Conservation (phyloP, 495 filamentous ascomycete genomes). For the Daldinia vernicosa region DNA sequence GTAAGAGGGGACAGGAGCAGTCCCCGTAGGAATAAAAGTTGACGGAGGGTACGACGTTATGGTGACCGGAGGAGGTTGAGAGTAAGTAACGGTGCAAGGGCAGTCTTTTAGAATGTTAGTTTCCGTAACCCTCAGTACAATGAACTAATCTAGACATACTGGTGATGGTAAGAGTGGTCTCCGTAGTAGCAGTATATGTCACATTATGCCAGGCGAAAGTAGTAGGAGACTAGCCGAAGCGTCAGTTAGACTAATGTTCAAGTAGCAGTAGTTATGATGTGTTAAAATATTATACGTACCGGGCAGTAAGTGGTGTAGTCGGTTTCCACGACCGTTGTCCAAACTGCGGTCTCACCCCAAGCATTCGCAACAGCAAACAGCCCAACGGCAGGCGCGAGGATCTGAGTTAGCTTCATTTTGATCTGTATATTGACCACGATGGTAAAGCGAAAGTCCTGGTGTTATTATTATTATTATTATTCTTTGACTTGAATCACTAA, state of each 20-base stretch:
- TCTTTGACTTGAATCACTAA: constrained; percentile 27
- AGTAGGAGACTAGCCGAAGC: constrained; percentile 38
- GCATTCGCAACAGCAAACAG: constrained; percentile 47
- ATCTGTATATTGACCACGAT: constrained; percentile 25
- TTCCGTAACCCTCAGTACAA: neutral
- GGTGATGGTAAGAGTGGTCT: constrained; percentile 52
- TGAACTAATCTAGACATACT: constrained; percentile 32
- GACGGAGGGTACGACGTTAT: constrained; percentile 17
- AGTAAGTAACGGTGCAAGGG: constrained; percentile 52
- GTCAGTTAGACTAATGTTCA: constrained; percentile 12
- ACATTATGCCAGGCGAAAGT: constrained; percentile 42
- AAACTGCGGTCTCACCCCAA: constrained; percentile 38
- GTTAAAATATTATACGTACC: constrained; percentile 29
- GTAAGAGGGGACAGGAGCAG: constrained; percentile 3
- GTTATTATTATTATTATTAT: constrained; percentile 30
- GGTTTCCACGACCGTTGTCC: constrained; percentile 46
- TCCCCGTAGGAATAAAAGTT: constrained; percentile 26
- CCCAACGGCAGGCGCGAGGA: constrained; percentile 49
- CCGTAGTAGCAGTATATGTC: constrained; percentile 47
- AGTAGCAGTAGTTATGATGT: neutral
- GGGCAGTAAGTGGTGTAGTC: constrained; percentile 53
- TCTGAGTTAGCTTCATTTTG: constrained; percentile 52
- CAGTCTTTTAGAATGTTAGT: constrained; percentile 44
- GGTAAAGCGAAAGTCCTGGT: constrained; percentile 34
- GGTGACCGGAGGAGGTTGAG: constrained; percentile 33